phyloP scores from a whole-genome alignment of 106 monocot genomes.

The Dioscorea dumetorum region DNA sequence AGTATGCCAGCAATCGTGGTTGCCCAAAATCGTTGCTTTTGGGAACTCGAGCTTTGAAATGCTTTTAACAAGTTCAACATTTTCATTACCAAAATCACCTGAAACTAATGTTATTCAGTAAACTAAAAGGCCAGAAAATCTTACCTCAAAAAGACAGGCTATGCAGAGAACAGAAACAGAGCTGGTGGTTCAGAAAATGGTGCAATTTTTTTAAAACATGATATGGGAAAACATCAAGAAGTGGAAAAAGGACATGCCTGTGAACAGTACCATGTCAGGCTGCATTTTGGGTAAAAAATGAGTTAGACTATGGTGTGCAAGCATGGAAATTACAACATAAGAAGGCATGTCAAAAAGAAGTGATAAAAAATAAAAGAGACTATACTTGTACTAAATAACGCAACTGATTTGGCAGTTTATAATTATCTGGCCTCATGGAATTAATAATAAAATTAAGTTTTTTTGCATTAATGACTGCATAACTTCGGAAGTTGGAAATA shows the following conservation, averaged over 20 bases:
- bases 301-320: neutral
- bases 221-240: constrained; percentile 1
- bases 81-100: constrained; percentile 98
- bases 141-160: neutral
- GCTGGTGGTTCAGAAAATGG: neutral
- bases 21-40: constrained; percentile 87
- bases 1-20: constrained; percentile 91
- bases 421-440: too few relatives aligned
- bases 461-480: too few relatives aligned
- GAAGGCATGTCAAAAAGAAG: too few relatives aligned
- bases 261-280: constrained; percentile 95
- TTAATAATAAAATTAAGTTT: too few relatives aligned
- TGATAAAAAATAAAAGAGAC: too few relatives aligned
- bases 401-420: too few relatives aligned
- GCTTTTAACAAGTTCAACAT: constrained; percentile 85
- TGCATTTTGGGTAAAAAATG: constrained; percentile 38
- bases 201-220: neutral
- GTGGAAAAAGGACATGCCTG: constrained; percentile 48
- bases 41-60: constrained; percentile 60
- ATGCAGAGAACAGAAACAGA: neutral
- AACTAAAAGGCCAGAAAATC: neutral
- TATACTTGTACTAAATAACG: too few relatives aligned
- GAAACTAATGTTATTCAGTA: neutral
- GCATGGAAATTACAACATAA: too few relatives aligned
- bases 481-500: too few relatives aligned